Evolutionary conservation across 2,329 filamentous ascomycete species (phyloP), one percentile per base, ranked within the genome.

Genomic region (Furcasterigmium sp.): DNA sequence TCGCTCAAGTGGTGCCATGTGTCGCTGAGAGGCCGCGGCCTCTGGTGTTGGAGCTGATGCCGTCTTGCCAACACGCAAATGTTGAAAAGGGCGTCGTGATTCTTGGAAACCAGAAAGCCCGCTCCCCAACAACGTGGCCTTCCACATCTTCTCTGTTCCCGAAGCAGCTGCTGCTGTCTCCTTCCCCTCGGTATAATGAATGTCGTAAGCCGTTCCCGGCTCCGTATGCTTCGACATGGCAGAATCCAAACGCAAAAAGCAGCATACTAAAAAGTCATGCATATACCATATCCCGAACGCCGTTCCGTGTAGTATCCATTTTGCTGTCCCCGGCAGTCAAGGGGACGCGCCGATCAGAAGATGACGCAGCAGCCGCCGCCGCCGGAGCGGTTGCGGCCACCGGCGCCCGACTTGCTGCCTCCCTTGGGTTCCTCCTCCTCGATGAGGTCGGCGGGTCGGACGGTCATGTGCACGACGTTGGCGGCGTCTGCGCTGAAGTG

Each of bases 381-480:
- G 23, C 70, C 61, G 39, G 69, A 63, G 19, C 67, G 60, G 46
- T 56, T 61, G 30, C 65, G 58, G 8, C 67, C 61, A n/a, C 67
- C 61, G 32, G 66, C 65, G 56, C 50, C 57, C 61, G 48, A 47
- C 55, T 67, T 70, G 61, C 84, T 86, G 46, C 77, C 75, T 26
- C 78, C 77, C 58, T 84, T 85, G 44, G 85, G 82, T 53, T 88
- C 85, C 55, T 87, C 83, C 51, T 84, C 81, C 56, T 93, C 89
- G 51, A 94, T 84, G 48, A 91, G 77, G 58, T 95, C 88, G 58
- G 90, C 85, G 3, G 90, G 90, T 54, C 87, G 86, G 54, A 95
- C 82, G 6, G 87, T 91, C 89, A 95, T 95, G 64, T 95, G 90
- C n/a, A 95, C 82, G 21, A 95, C 87, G 53, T 95, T 95, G 8